A percentile compares a stretch with the other conserved stretches of the same genome.
These are phyloP conservation scores for Cudoniella acicularis DNA, from an alignment of 495 filamentous ascomycete species.

Conservation along the genomic window DNA sequence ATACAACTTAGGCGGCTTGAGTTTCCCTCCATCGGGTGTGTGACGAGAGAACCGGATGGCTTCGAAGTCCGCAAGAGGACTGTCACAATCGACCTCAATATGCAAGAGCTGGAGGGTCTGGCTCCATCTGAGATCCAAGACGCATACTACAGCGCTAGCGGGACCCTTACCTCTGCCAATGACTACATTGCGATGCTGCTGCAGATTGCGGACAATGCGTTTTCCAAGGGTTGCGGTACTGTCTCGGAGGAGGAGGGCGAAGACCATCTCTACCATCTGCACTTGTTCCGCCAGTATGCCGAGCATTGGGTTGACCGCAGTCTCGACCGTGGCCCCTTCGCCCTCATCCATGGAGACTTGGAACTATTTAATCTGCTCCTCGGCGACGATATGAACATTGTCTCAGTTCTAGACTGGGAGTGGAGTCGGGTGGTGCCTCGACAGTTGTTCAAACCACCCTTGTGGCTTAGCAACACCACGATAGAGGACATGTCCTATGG, in stretches of 20 bases:
- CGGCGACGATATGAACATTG: constrained; percentile 24
- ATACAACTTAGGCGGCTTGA: constrained; percentile 30
- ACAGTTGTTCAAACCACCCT: constrained; percentile 26
- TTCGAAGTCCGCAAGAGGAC: constrained; percentile 24
- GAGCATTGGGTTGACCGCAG: constrained; percentile 18
- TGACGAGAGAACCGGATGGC: constrained; percentile 18
- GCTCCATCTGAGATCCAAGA: constrained; percentile 17
- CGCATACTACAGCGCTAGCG: constrained; percentile 11
- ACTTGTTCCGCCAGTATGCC: constrained; percentile 23
- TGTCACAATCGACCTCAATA: constrained; percentile 27
- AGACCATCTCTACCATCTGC: constrained; percentile 21
- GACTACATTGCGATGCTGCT: constrained; percentile 20
- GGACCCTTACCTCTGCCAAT: constrained; percentile 17
- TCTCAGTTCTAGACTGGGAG: constrained; percentile 29
- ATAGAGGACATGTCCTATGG: constrained; percentile 4
- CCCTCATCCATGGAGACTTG: constrained; percentile 27
- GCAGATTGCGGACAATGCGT: constrained; percentile 23
- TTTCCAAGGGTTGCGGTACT: constrained; percentile 6
- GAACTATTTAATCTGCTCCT: constrained; percentile 25
- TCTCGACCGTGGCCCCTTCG: constrained; percentile 25
- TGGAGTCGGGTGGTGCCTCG: constrained; percentile 26
- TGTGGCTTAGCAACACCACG: constrained; percentile 17
- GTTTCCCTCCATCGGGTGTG: constrained; percentile 27
- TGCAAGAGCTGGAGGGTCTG: constrained; percentile 27
- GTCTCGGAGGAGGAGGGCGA: constrained; percentile 14